Percentiles rank a stretch among this genome's conserved stretches.
Conservation (phyloP, 768 basidiomycete genomes). For the Leccinum ochraceum region DNA sequence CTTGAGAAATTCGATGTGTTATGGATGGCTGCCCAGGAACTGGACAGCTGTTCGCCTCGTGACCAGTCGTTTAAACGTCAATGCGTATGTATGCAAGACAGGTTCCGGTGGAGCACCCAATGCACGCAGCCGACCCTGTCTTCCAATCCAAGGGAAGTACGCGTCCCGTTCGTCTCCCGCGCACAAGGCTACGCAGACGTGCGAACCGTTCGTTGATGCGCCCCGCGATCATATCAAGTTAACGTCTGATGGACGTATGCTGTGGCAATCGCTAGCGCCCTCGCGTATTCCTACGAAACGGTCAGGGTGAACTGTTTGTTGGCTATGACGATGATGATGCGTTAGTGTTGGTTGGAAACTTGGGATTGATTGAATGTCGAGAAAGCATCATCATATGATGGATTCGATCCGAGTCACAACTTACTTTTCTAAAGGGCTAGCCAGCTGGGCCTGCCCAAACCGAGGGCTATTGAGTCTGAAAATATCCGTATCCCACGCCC, state of each 20-base stretch:
- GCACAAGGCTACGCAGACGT: not conserved
- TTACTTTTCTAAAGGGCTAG: not conserved
- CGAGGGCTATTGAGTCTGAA: not conserved
- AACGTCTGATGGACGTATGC: not conserved
- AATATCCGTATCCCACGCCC: not conserved
- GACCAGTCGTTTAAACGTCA: not conserved
- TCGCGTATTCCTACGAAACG: not conserved
- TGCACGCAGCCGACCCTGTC: not conserved
- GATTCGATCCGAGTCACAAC: not conserved
- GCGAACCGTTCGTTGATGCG: not conserved
- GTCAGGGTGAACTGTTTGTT: not conserved
- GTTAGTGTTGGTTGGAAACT: not conserved
- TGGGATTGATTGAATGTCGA: not conserved
- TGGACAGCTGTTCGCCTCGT: not conserved
- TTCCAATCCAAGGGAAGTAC: not conserved
- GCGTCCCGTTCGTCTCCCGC: not conserved
- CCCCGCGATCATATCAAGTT: not conserved
- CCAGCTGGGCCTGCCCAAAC: not conserved
- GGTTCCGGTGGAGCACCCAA: not conserved
- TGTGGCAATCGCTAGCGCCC: not conserved
- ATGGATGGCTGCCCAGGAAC: not conserved
- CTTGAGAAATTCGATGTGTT: not conserved
- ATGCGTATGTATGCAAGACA: not conserved
- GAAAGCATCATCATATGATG: not conserved
- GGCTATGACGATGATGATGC: not conserved